Evolutionary conservation across 2,329 filamentous ascomycete species (phyloP), one percentile per base, ranked within the genome.

Genomic region (Sclerotinia nivalis): DNA sequence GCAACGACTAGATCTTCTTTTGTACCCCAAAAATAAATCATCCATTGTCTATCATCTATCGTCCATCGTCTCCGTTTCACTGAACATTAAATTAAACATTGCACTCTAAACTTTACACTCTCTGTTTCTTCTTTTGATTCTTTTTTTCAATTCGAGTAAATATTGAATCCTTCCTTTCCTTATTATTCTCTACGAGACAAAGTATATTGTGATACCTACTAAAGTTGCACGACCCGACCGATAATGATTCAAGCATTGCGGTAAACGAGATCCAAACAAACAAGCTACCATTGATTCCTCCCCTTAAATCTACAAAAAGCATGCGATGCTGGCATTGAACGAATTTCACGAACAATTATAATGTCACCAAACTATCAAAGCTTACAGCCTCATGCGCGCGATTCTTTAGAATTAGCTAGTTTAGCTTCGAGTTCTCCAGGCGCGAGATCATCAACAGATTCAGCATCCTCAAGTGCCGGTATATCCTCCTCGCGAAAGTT

Each of bases 391-490:
- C 72, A 77, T 74, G 74, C 75, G 69, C 92, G 96, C 82, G 96
- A 99, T 85, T 98, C 95, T 60, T 89, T 99, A 78, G 96, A 99
- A 84, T 91, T 99, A 70, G 96, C 94, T 71, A 97, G 94, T 67
- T 89, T 99, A 73, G 96, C 95, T 71, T 97, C 93, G 72, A 94
- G 91, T 50, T 93, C 91, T 75, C 87, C 85, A 66, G 84, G 83
- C 62, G 87, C 87, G 62, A 86, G 86, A 72, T 87, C 86, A 25
- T 85, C 82, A 61, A 86, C 85, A 15, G 88, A 90, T n/a, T 91
- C 90, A 22, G 87, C 91, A 54, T 97, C 93, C 49, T 91, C 89
- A 3, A 87, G 89, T 52, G 93, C 91, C n/a, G 95, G 93, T 75
- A 89, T 94, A 76, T 92, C 93, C 20, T 98, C 95, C n/a, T 97